Percentiles rank a stretch among this genome's conserved stretches.
These are phyloP conservation scores for Cyclotella cryptica DNA, from an alignment of 108 stramenopile species.

Conservation along the genomic window DNA sequence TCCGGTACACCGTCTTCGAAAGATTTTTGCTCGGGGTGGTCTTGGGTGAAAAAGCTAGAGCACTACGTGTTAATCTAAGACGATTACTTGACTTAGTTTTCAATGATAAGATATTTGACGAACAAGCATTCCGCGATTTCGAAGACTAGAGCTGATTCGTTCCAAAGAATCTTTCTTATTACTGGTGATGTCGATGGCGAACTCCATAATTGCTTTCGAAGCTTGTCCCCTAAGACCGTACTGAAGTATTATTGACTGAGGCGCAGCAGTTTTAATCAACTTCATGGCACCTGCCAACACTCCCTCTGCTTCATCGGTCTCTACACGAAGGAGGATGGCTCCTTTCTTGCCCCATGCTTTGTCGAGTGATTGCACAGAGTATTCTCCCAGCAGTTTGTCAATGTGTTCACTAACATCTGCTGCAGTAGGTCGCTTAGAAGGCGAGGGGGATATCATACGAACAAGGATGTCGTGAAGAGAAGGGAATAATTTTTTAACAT, in stretches of 20 bases:
- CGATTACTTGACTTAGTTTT: not conserved
- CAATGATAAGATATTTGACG: conserved; percentile 28
- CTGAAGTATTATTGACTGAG: conserved; percentile 70
- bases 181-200: conserved; percentile 53
- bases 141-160: conserved; percentile 38
- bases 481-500: conserved; percentile 62
- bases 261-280: conserved; percentile 64
- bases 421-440: conserved; percentile 72
- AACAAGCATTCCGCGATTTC: conserved; percentile 24
- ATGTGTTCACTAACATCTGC: conserved; percentile 60
- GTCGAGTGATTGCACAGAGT: conserved; percentile 78
- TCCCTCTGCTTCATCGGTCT: conserved; percentile 67
- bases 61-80: not conserved
- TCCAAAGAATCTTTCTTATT: conserved; percentile 21
- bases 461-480: conserved; percentile 64
- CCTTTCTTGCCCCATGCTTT: conserved; percentile 60
- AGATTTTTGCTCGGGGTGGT: no score
- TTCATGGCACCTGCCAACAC: conserved; percentile 69
- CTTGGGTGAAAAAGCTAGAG: not conserved
- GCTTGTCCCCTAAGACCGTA: conserved; percentile 79
- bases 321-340: conserved; percentile 73
- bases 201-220: conserved; percentile 68
- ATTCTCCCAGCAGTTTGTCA: conserved; percentile 70
- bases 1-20: no score
- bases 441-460: conserved; percentile 71